Conservation (phyloP, 1,284 basidiomycete genomes). For the Ustilago esculenta region DNA sequence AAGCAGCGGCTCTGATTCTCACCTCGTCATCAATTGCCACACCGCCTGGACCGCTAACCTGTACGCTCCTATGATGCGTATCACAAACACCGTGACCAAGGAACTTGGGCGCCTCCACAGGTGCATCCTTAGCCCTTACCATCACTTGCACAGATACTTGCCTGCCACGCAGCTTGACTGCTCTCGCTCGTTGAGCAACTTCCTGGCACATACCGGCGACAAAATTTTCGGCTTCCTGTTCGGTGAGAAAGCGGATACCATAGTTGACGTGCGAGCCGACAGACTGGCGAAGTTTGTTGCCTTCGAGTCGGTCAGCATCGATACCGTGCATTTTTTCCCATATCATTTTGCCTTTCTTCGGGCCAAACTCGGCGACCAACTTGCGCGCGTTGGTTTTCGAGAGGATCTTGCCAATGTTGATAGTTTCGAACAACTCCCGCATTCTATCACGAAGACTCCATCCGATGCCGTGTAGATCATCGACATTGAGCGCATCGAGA, state of each 20-base stretch:
- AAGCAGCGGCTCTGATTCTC: constrained; percentile 80
- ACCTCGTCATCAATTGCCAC: constrained; percentile 77
- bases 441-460: constrained; percentile 67
- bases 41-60: constrained; percentile 69
- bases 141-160: constrained; percentile 80
- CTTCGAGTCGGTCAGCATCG: constrained; percentile 81
- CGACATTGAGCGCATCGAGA: constrained; percentile 81
- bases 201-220: constrained; percentile 55
- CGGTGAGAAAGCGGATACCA: constrained; percentile 88
- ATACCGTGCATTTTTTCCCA: constrained; percentile 85
- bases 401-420: constrained; percentile 75
- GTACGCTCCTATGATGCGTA: constrained; percentile 78
- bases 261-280: constrained; percentile 70
- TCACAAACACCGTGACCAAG: constrained; percentile 91
- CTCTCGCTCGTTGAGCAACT: constrained; percentile 54
- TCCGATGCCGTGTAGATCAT: constrained; percentile 88
- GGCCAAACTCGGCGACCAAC: constrained; percentile 76
- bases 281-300: constrained; percentile 55
- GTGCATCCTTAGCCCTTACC: constrained; percentile 84
- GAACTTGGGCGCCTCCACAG: constrained; percentile 94
- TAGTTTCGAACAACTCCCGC: constrained; percentile 78
- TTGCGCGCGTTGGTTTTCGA: constrained; percentile 23
- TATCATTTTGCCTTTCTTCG: constrained; percentile 81
- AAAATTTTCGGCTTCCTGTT: constrained; percentile 77
- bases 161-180: constrained; percentile 81